phyloP scores from a whole-genome alignment of 371 early-diverging fungal species.

The Mortierella sp. region DNA sequence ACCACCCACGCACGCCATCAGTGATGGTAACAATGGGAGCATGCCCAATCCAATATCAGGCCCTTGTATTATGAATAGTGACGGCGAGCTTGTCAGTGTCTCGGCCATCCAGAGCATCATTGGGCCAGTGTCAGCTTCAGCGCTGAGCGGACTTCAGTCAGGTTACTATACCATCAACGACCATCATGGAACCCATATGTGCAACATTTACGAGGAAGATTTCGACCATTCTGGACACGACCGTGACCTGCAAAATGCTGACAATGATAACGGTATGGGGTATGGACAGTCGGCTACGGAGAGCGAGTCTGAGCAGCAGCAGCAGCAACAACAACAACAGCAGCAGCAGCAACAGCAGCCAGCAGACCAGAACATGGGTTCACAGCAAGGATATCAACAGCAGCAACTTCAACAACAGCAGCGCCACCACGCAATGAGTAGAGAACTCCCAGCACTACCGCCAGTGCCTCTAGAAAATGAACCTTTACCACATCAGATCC shows the following conservation, averaged over 20 bases:
- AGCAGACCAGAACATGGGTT: not conserved
- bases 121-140: too few relatives aligned
- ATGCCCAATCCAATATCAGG: not conserved
- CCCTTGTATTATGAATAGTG: conserved; percentile 19
- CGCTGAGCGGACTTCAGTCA: not conserved
- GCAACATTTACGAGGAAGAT: not conserved
- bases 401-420: not conserved
- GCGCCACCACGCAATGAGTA: not conserved
- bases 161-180: not conserved
- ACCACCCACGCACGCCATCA: too few relatives aligned
- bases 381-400: not conserved
- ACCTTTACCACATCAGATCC: conserved; percentile 34
- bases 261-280: not conserved
- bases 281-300: not conserved
- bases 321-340: not conserved
- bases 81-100: not conserved
- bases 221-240: not conserved
- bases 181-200: not conserved
- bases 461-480: conserved; percentile 19
- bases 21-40: too few relatives aligned
- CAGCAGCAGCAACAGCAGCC: not conserved
- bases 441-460: not conserved
- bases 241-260: not conserved
- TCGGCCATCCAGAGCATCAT: not conserved
- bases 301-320: not conserved